Evolutionary conservation across 257 asterid species (phyloP), one percentile per base, ranked within the genome.

Genomic region (Ligustrum vulgare): DNA sequence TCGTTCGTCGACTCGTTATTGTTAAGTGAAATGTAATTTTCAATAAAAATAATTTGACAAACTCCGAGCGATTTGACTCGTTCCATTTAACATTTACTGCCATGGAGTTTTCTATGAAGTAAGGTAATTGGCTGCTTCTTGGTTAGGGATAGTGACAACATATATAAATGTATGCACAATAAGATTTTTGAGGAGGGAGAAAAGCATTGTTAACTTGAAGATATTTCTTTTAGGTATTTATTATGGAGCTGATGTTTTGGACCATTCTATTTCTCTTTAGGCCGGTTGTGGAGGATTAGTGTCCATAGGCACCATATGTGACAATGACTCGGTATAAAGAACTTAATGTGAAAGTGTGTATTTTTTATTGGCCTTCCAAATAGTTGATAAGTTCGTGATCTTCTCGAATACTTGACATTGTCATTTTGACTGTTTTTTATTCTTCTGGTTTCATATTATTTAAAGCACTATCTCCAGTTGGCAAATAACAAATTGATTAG

Each of bases 241-340:
- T 60, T 25, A 37, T 28, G 70, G 31, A 73, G 65, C 10, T 16
- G 16, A 31, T 31, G 71, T n/a, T 41, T 77, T 77, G 80, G 79
- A 63, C 76, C 35, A 43, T 70, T 60, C 76, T 41, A 32, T 43
- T 77, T 43, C 72, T 62, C 41, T n/a, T 62, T 63, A 16, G 7
- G n/a, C 5, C 2, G 28, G 75, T 76, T 56, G 64, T 56, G 35
- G 67, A 25, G 67, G 67, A 60, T 11, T 22, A 9, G 34, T 20
- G 28, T 56, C 64, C 64, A 56, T 16, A 54, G 15, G 9, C 23
- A 51, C 62, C 22, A 18, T 16, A 9, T 51, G 9, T 51, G 62
- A 51, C 62, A 51, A 18, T 51, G 62, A 51, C 25, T 51, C 5
- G 16, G 67, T 60, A 22, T 58, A 58, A 58, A 2, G 8, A 58